A percentile compares a stretch with the other conserved stretches of the same genome.
These are phyloP conservation scores for Globisporangium apiculatum DNA, from an alignment of 352 stramenopile genomes.

Conservation along the genomic window DNA sequence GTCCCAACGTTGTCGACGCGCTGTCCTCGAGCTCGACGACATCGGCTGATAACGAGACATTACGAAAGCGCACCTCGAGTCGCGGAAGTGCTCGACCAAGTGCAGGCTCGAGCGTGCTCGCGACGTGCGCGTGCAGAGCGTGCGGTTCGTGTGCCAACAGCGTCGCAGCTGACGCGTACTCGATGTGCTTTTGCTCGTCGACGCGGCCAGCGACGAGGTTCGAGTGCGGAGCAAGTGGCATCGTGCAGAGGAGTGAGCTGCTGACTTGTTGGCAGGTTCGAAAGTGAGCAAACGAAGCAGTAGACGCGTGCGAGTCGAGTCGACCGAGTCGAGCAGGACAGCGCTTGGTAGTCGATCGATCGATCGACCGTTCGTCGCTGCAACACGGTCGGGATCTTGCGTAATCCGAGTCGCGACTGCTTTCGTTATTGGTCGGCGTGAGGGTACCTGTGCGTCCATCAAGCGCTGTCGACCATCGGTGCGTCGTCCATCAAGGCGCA, in stretches of 20 bases:
- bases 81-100: neutral
- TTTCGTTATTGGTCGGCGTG: too few species aligned
- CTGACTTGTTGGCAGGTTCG: neutral
- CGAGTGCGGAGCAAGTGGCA: neutral
- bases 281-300: neutral
- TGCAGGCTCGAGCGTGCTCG: neutral
- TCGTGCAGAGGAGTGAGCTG: too few species aligned
- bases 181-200: neutral
- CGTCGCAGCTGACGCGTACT: neutral
- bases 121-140: slow-evolving; percentile 1
- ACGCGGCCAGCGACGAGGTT: neutral
- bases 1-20: neutral
- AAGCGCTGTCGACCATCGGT: too few species aligned
- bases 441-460: too few species aligned
- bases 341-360: too few species aligned
- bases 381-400: too few species aligned
- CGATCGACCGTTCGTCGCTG: too few species aligned
- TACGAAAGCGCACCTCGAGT: neutral
- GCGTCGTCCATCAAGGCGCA: too few species aligned
- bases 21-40: neutral
- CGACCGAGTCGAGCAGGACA: neutral
- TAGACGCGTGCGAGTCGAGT: neutral
- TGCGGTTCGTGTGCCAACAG: slow-evolving; percentile 1
- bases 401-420: too few species aligned
- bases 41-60: neutral